Conservation (phyloP, 331 rosid species). For the Malus hybrid region DNA sequence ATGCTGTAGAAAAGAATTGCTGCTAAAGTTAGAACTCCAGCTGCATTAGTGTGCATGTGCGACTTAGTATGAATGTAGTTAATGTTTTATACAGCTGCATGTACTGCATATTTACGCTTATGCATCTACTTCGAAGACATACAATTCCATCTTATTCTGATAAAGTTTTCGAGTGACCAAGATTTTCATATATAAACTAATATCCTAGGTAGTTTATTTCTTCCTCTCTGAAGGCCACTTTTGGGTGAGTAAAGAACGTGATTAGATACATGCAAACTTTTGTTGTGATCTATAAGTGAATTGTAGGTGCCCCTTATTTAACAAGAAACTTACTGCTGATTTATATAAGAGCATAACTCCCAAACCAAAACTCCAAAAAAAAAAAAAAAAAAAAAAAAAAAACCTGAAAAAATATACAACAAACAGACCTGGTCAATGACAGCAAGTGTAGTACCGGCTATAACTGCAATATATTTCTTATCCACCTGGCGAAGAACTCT, state of each 20-base stretch:
- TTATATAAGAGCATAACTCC: background rate
- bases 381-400: too few species aligned
- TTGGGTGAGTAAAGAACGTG: background rate
- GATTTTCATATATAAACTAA: background rate
- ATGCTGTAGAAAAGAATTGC: slow-evolving; percentile 48
- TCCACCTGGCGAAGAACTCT: slow-evolving; percentile 87
- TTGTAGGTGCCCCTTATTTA: background rate
- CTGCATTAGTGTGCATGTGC: background rate
- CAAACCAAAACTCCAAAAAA: background rate
- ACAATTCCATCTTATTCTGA: background rate
- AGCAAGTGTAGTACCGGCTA: slow-evolving; percentile 70
- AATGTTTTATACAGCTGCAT: background rate
- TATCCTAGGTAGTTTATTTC: background rate
- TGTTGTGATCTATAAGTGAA: slow-evolving; percentile 1
- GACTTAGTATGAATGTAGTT: background rate
- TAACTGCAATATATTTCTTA: slow-evolving; percentile 85
- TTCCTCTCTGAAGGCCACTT: background rate
- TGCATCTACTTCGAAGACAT: background rate
- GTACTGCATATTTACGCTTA: background rate
- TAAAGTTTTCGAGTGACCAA: background rate
- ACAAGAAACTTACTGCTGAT: background rate
- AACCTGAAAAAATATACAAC: background rate
- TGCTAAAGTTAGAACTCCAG: slow-evolving; percentile 20
- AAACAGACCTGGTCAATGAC: slow-evolving; percentile 76
- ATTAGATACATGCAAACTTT: background rate